phyloP scores from a whole-genome alignment of 1,139 yeast species.

The Magnusiomyces tetraspermus region DNA sequence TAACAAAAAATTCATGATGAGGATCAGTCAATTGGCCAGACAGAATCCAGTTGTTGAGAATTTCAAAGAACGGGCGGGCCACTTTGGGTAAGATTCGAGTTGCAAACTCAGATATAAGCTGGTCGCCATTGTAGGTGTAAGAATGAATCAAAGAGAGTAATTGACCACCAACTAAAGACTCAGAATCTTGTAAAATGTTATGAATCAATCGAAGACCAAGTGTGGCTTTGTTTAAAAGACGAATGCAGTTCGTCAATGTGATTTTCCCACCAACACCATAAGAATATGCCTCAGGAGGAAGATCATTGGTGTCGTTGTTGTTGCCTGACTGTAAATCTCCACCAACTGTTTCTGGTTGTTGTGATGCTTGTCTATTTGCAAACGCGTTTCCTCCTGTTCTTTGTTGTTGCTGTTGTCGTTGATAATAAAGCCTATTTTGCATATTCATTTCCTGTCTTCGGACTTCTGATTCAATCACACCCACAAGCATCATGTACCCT shows the following conservation, averaged over 20 bases:
- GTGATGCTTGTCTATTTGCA: neutral
- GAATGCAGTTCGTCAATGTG: constrained; percentile 37
- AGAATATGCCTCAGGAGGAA: neutral
- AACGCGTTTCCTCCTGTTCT: neutral
- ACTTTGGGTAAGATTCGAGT: constrained; percentile 40
- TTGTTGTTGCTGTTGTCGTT: neutral
- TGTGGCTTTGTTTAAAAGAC: constrained; percentile 43
- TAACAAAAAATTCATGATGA: constrained; percentile 60
- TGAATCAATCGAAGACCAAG: constrained; percentile 49
- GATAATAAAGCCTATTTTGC: constrained; percentile 2
- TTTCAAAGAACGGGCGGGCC: constrained; percentile 53
- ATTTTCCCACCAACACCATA: constrained; percentile 14
- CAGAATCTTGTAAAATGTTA: constrained; percentile 33
- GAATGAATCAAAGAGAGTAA: constrained; percentile 47
- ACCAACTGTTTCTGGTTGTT: no score
- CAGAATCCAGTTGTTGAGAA: constrained; percentile 57
- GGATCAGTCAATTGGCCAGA: constrained; percentile 54
- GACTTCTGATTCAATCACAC: constrained; percentile 39
- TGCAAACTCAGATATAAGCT: constrained; percentile 39
- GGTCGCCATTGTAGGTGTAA: constrained; percentile 57
- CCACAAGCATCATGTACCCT: constrained; percentile 47
- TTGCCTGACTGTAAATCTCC: neutral
- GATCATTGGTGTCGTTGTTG: neutral
- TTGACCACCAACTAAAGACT: constrained; percentile 41
- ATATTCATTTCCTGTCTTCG: constrained; percentile 22